A percentile compares a stretch with the other conserved stretches of the same genome.
phyloP scores from a whole-genome alignment of 1,139 yeast genomes.

The Kodamaea sp. region DNA sequence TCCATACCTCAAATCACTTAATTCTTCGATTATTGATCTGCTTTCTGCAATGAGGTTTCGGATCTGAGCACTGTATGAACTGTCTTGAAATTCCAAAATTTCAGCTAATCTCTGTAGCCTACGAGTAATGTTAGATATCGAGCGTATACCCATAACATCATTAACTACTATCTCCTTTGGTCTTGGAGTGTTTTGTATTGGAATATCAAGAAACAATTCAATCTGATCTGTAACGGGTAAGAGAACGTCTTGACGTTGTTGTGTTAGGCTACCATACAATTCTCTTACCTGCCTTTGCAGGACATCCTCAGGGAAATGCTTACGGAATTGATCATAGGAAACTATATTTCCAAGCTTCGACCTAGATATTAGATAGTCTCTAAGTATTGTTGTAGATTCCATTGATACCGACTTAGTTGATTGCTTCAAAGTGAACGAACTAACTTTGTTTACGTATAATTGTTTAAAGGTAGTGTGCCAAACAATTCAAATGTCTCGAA shows the following conservation, averaged over 20 bases:
- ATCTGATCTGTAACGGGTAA: too few species aligned
- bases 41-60: conserved; percentile 19
- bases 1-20: conserved; percentile 24
- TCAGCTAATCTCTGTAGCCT: conserved; percentile 16
- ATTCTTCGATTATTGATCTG: conserved; percentile 16
- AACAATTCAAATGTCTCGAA: too few species aligned
- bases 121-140: conserved; percentile 16
- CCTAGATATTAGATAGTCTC: conserved; percentile 13
- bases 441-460: too few species aligned
- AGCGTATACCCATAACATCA: conserved; percentile 7
- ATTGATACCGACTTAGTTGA: too few species aligned
- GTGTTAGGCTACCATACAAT: too few species aligned
- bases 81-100: conserved; percentile 12
- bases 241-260: too few species aligned
- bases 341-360: conserved; percentile 14
- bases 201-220: conserved; percentile 23
- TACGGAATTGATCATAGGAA: conserved; percentile 12
- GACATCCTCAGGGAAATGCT: conserved; percentile 20
- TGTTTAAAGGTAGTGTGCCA: too few species aligned
- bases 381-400: conserved; percentile 16
- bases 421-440: too few species aligned
- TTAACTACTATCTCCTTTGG: neutral
- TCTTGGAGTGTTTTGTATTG: conserved; percentile 14
- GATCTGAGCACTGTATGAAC: conserved; percentile 17
- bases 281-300: too few species aligned